These are phyloP conservation scores for Aspergillus saccharolyticus DNA, from an alignment of 495 filamentous ascomycete genomes.

Conservation along the genomic window DNA sequence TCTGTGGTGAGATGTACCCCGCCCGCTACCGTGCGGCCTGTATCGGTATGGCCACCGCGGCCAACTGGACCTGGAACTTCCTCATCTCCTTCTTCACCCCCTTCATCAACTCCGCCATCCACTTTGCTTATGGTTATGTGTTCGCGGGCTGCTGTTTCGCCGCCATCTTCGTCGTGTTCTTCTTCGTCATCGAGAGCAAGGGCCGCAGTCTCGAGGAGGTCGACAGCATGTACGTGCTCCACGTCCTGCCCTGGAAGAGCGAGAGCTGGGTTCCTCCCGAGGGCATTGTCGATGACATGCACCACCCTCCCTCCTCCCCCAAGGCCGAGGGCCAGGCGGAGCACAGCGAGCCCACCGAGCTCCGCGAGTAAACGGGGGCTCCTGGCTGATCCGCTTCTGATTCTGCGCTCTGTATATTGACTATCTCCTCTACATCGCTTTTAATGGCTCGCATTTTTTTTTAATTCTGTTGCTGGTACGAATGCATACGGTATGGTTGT, in stretches of 20 bases:
- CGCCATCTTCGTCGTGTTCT: conserved; percentile 63
- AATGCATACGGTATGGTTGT: not conserved
- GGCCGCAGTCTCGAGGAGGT: conserved; percentile 70
- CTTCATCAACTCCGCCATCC: conserved; percentile 63
- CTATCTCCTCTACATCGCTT: not conserved
- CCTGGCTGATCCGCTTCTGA: not conserved
- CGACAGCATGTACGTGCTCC: conserved; percentile 77
- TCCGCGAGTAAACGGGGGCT: conserved; percentile 15
- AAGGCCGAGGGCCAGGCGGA: conserved; percentile 14
- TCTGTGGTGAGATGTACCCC: conserved; percentile 79
- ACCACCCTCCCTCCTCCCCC: conserved; percentile 13
- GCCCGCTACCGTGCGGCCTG: conserved; percentile 66
- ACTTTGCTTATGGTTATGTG: conserved; percentile 74
- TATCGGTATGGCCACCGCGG: conserved; percentile 72
- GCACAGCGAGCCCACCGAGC: conserved; percentile 20
- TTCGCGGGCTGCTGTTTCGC: conserved; percentile 67
- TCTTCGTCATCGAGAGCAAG: conserved; percentile 72
- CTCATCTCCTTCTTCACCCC: conserved; percentile 81
- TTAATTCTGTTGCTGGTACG: not conserved
- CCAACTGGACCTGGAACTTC: conserved; percentile 92
- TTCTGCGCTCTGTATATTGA: conserved; percentile 5
- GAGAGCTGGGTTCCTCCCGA: conserved; percentile 53
- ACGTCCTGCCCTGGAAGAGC: conserved; percentile 64
- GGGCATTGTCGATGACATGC: conserved; percentile 31
- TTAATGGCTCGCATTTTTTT: not conserved